Percentiles rank a stretch among this genome's conserved stretches.
Conservation (phyloP, 257 asterid genomes). For the Nicotiana sylvestris region DNA sequence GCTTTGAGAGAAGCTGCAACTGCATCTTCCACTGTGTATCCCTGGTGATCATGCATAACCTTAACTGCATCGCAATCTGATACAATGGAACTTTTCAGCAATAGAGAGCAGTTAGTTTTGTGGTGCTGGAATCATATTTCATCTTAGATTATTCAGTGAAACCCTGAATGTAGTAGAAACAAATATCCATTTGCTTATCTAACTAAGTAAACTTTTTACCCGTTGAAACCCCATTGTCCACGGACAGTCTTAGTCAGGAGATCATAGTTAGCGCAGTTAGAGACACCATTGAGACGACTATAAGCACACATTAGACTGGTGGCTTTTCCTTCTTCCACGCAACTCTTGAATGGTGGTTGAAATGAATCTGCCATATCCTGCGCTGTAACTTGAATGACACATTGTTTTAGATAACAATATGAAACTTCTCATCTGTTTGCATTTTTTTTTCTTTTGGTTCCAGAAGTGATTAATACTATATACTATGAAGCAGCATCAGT, state of each 20-base stretch:
- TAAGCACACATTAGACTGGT: conserved; percentile 71
- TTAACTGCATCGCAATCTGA: conserved; percentile 72
- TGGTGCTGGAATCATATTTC: neutral
- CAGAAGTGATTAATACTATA: no score
- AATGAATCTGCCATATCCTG: conserved; percentile 72
- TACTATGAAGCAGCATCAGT: no score
- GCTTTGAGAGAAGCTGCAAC: conserved; percentile 68
- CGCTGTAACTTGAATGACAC: conserved; percentile 38
- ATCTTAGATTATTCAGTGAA: neutral
- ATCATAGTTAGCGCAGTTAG: conserved; percentile 53
- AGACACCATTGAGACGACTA: conserved; percentile 63
- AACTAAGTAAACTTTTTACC: conserved; percentile 23
- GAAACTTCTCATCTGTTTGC: no score
- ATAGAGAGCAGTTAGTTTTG: neutral
- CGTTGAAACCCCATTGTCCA: conserved; percentile 59
- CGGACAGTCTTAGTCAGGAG: conserved; percentile 54
- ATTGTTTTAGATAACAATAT: neutral
- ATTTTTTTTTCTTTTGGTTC: no score
- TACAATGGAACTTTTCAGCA: conserved; percentile 39
- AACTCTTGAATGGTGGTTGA: conserved; percentile 63
- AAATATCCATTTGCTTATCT: neutral
- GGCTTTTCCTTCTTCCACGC: conserved; percentile 54
- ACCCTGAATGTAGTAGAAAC: neutral
- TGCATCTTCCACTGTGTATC: conserved; percentile 79
- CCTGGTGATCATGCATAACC: conserved; percentile 45